Conservation (phyloP, 352 stramenopile genomes). For the Phytophthora brassicae region DNA sequence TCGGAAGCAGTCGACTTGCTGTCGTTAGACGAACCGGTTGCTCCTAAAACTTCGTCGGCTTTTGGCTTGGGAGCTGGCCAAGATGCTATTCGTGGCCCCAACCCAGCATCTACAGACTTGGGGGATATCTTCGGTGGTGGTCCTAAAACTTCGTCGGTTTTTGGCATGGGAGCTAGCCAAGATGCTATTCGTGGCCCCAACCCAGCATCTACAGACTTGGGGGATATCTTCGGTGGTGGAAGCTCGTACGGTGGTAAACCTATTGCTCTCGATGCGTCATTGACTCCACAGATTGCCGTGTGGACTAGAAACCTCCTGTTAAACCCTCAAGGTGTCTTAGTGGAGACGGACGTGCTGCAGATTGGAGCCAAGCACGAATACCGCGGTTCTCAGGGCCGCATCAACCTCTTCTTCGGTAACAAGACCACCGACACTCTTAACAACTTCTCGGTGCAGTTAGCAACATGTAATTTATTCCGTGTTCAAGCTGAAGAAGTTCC, state of each 20-base stretch:
- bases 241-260: slow-evolving; percentile 21
- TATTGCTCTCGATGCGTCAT: slow-evolving; percentile 44
- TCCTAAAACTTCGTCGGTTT: slow-evolving; percentile 15
- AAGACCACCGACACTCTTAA: slow-evolving; percentile 77
- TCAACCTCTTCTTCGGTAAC: slow-evolving; percentile 97
- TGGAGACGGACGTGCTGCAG: slow-evolving; percentile 93
- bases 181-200: slow-evolving; percentile 53
- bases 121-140: slow-evolving; percentile 50
- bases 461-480: slow-evolving; percentile 46
- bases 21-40: slow-evolving; percentile 46
- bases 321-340: slow-evolving; percentile 89
- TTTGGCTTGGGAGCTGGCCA: slow-evolving; percentile 16
- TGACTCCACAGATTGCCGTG: slow-evolving; percentile 48
- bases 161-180: slow-evolving; percentile 13
- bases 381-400: slow-evolving; percentile 89
- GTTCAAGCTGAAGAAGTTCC: slow-evolving; percentile 74
- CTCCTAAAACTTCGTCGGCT: slow-evolving; percentile 19
- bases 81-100: slow-evolving; percentile 49
- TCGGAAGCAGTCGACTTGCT: slow-evolving; percentile 45
- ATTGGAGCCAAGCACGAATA: slow-evolving; percentile 97
- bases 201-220: slow-evolving; percentile 49
- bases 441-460: slow-evolving; percentile 85
- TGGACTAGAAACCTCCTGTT: slow-evolving; percentile 89
- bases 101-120: slow-evolving; percentile 52
- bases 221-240: slow-evolving; percentile 49